Base-by-base conservation (phyloP, 2,329 filamentous ascomycete species). In the Capronia coronata region DNA sequence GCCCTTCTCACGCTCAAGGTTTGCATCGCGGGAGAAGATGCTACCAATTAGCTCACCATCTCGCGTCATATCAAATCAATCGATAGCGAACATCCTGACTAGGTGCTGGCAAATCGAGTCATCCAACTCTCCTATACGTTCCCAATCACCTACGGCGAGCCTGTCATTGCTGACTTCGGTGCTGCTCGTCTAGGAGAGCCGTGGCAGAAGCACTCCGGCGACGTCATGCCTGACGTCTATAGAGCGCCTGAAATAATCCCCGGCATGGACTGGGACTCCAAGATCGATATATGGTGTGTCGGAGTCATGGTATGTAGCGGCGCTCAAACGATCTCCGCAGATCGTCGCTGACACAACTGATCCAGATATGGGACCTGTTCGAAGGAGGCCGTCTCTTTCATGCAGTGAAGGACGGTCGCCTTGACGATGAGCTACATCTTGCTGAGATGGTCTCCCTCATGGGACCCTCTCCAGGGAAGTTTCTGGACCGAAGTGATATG, bases 281-380 rank as follows among this genome's bases (percentile, higher is more conserved):
- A 59, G 41, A 60, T 63, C 27, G 61, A 65, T 48, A 62, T 65
- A 10, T 66, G 64, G 63, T 63, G 59, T 44, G 54, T 64, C 21
- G 64, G 51, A 27, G 49, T 61, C 40, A 53, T 64, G 52, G 62
- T 65, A 44, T 43, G 59, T 43, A 32, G n/a, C 1, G 8, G 14
- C 13, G 16, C 16, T 18, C 25, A 2, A 37, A 47, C 2, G 27
- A 34, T 27, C 16, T 6, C 22, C 18, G 14, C 13, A 8, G 14
- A 16, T 16, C 14, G 16, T 25, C 7, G 7, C 14, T 23, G 13
- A 8, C 27, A 19, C 14, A 37, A 52, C 22, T 39, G 13, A 7
- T 32, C 18, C 32, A 58, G 55, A 48, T 56, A 13, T 58, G 53
- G 55, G 48, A 52, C 25, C 38, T 57, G 25, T 51, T 57, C 45